Percentiles rank a stretch among this genome's conserved stretches.
Conservation (phyloP, 805 yeast species). For the Blastobotrys parvus region DNA sequence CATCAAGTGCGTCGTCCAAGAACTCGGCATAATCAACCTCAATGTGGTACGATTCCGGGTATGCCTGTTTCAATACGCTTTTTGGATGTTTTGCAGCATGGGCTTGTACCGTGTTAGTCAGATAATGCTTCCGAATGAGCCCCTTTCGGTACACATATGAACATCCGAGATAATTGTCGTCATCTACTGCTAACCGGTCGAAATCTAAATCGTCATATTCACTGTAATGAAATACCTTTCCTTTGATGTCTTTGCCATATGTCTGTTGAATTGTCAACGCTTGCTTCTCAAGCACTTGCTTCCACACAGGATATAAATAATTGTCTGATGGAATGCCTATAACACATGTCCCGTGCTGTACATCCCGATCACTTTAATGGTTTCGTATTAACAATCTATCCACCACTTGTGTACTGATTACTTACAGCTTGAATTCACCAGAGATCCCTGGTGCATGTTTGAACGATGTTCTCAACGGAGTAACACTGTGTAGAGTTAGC, state of each 20-base stretch:
- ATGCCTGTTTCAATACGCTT: slow-evolving; percentile 49
- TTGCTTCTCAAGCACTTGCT: slow-evolving; percentile 8
- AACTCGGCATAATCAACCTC: slow-evolving; percentile 96
- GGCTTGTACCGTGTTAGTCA: slow-evolving; percentile 75
- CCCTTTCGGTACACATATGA: slow-evolving; percentile 87
- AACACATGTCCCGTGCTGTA: too few species aligned
- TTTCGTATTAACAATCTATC: not conserved
- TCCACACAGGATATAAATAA: slow-evolving; percentile 19
- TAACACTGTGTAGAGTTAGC: slow-evolving; percentile 36
- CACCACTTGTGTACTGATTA: slow-evolving; percentile 3
- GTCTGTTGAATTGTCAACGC: not conserved
- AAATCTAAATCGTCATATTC: slow-evolving; percentile 86
- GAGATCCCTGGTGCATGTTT: slow-evolving; percentile 39
- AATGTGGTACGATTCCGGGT: slow-evolving; percentile 67
- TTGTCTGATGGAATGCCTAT: slow-evolving; percentile 4
- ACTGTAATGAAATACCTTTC: slow-evolving; percentile 62
- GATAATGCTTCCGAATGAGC: slow-evolving; percentile 79
- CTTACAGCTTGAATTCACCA: slow-evolving; percentile 52
- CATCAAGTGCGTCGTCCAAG: slow-evolving; percentile 87
- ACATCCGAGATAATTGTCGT: slow-evolving; percentile 52
- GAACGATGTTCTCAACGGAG: slow-evolving; percentile 68
- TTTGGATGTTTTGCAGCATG: slow-evolving; percentile 68
- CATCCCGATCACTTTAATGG: too few species aligned
- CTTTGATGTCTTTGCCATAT: not conserved
- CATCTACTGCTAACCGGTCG: slow-evolving; percentile 44